phyloP scores from a whole-genome alignment of 441 rosid species.

The Adansonia madagascariensis region DNA sequence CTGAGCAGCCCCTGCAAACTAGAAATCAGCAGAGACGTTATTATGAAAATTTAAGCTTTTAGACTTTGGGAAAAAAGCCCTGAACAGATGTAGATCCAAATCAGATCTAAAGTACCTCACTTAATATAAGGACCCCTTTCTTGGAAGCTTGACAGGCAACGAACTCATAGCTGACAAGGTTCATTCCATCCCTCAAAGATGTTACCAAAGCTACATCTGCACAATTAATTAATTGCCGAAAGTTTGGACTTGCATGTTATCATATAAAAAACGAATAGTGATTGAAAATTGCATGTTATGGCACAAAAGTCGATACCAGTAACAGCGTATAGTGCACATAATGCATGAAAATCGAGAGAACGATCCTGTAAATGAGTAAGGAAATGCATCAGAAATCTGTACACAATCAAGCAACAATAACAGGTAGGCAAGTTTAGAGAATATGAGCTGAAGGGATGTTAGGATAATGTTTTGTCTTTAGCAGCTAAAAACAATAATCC shows the following conservation, averaged over 20 bases:
- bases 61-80: neutral
- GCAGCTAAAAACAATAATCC: neutral
- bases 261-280: neutral
- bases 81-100: neutral
- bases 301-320: slow-evolving; percentile 52
- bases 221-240: slow-evolving; percentile 3
- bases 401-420: slow-evolving; percentile 18
- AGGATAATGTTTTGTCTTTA: neutral
- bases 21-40: slow-evolving; percentile 29
- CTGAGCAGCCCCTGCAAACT: slow-evolving; percentile 91
- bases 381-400: slow-evolving; percentile 28
- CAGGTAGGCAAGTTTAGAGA: slow-evolving; percentile 4
- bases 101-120: slow-evolving; percentile 55
- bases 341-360: slow-evolving; percentile 66
- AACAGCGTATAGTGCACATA: slow-evolving; percentile 75
- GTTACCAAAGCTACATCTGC: slow-evolving; percentile 78
- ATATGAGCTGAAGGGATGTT: slow-evolving; percentile 1
- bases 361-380: slow-evolving; percentile 54
- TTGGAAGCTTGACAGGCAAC: slow-evolving; percentile 79
- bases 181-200: slow-evolving; percentile 79
- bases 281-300: neutral
- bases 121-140: slow-evolving; percentile 78
- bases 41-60: neutral
- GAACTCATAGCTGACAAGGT: slow-evolving; percentile 78
- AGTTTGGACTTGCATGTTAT: neutral